Conservation (phyloP, 2,329 filamentous ascomycete species). For the Colletotrichum tofieldiae region DNA sequence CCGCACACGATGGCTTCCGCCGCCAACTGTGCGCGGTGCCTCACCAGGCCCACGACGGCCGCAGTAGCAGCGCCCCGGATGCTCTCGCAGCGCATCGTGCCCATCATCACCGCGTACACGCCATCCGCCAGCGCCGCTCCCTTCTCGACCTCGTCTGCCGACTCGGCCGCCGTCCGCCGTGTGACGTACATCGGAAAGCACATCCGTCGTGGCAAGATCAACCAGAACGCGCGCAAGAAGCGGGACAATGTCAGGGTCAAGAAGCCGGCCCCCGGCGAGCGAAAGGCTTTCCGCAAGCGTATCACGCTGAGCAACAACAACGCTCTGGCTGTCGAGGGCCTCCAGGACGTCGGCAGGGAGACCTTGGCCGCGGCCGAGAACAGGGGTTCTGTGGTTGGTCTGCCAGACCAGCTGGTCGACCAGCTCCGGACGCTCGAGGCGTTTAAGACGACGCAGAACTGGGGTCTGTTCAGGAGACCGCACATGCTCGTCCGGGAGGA, state of each 20-base stretch:
- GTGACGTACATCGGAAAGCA: constrained; percentile 40
- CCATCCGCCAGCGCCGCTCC: constrained; percentile 51
- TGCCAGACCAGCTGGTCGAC: constrained; percentile 82
- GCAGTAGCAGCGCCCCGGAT: constrained; percentile 43
- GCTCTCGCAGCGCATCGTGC: constrained; percentile 53
- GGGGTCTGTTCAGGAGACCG: constrained; percentile 88
- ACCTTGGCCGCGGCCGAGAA: constrained; percentile 69
- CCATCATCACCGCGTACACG: constrained; percentile 48
- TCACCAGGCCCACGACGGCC: constrained; percentile 54
- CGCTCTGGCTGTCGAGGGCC: constrained; percentile 81
- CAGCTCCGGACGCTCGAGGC: constrained; percentile 86
- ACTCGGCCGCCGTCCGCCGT: constrained; percentile 46
- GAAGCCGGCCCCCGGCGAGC: constrained; percentile 81
- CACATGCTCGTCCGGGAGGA: constrained; percentile 84
- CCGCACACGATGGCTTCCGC: constrained; percentile 56
- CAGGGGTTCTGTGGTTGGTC: constrained; percentile 76
- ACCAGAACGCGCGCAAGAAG: constrained; percentile 62
- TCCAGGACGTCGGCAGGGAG: constrained; percentile 72
- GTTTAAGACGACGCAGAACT: constrained; percentile 92
- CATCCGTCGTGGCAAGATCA: constrained; percentile 44
- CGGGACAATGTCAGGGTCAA: constrained; percentile 61
- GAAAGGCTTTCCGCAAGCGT: constrained; percentile 88
- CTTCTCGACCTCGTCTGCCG: constrained; percentile 58
- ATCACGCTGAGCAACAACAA: constrained; percentile 96
- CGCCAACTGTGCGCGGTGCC: constrained; percentile 59